Base-by-base conservation (phyloP, 2,329 filamentous ascomycete species). In the Ophiostoma triangulosporum region DNA sequence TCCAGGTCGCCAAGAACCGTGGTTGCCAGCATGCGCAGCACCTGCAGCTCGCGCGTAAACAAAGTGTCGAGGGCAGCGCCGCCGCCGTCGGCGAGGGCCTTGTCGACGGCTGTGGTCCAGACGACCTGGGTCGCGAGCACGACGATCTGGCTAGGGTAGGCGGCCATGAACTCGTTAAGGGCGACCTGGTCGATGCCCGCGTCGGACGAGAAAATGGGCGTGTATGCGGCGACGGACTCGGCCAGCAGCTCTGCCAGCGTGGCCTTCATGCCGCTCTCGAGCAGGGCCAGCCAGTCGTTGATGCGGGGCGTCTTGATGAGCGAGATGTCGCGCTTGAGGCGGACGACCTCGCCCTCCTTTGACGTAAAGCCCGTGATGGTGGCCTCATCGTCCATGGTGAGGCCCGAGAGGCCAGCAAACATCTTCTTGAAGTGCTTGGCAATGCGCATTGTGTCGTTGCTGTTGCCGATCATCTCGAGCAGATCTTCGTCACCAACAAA, bases 401-500 rank as follows among this genome's bases (percentile, higher is more conserved):
- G 77, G 3, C 93, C 93, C 4, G 85, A 91, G 48, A 98, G 76
- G 57, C 93, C 93, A 58, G 94, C 93, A 73, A 99, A 99, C 93
- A 99, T 99, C 75, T 99, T 99, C 68, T 95, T 91, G 74, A 99
- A 89, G 72, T 99, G 94, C 68, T 98, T 98, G 38, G 93, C 88
- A 60, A 98, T 94, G 53, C 93, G 89, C 57, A 93, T 72, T 9
- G 91, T 95, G 64, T 99, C 93, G 64, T 96, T 96, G 71, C 91
- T 97, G 68, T 99, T 99, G 65, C 93, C 93, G 59, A 99, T 99
- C 70, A 99, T 99, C 68, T 99, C 93, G 24, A 99, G 76, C 54
- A 99, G 73, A 69, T 99, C 93, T 65, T 99, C 94, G 63, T 99
- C 94, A 67, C 93, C 93, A 54, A 99, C 94, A 62, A 98, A 99